Conservation (phyloP, 768 basidiomycete species). For the Psilocybe tampanensis region DNA sequence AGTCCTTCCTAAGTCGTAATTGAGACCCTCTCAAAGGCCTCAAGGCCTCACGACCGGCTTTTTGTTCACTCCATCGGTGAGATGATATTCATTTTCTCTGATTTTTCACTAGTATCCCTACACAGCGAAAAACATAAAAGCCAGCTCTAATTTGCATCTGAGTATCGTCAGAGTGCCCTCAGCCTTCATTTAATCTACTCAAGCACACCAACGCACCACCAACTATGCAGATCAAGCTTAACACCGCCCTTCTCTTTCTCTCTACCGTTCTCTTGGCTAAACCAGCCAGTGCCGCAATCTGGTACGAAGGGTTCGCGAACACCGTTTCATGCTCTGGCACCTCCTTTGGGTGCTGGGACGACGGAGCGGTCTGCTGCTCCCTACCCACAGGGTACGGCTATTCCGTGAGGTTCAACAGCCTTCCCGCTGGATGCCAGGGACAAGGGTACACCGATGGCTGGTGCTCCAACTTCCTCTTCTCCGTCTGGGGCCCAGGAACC, state of each 20-base stretch:
- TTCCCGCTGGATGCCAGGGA: slow-evolving; percentile 16
- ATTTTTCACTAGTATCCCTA: too few species aligned
- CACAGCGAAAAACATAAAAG: background rate
- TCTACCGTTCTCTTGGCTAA: background rate
- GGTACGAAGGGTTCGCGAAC: slow-evolving; percentile 10
- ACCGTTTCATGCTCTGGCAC: slow-evolving; percentile 15
- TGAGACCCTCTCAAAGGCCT: too few species aligned
- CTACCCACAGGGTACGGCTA: slow-evolving; percentile 20
- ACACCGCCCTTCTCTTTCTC: background rate
- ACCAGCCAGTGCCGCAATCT: background rate
- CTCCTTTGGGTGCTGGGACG: slow-evolving; percentile 17
- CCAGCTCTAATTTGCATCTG: background rate
- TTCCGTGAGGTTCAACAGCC: slow-evolving; percentile 15
- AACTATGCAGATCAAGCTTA: background rate
- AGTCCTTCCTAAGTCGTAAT: too few species aligned
- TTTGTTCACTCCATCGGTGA: too few species aligned
- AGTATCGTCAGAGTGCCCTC: background rate
- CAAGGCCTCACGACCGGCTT: too few species aligned
- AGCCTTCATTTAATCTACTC: background rate
- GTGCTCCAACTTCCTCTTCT: slow-evolving; percentile 9
- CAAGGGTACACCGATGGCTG: slow-evolving; percentile 8
- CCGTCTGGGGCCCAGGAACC: slow-evolving; percentile 1
- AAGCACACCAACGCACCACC: background rate
- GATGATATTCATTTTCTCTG: too few species aligned
- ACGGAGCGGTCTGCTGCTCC: slow-evolving; percentile 15